Base-by-base conservation (phyloP, 805 yeast genomes). In the Cyberlindnera maclurae region DNA sequence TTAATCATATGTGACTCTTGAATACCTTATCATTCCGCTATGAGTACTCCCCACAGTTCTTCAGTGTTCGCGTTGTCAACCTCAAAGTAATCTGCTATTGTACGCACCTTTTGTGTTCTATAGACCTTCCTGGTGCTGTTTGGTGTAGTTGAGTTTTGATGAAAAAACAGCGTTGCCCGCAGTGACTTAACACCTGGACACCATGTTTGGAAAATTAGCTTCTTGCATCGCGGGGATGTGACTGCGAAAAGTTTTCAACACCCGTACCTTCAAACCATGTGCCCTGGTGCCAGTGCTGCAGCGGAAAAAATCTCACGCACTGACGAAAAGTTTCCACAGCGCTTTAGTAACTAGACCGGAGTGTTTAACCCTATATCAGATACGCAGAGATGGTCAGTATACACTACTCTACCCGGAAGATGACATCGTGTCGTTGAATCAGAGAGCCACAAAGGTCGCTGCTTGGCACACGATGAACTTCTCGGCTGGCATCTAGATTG, bases 381-480 rank as follows among this genome's bases (percentile, higher is more conserved):
- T 74, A 77, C 90, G 77, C 96, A 88, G 96, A 84, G 97, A 89
- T 89, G 97, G 95, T 85, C 83, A 75, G 95, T 85, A 79, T 73
- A 38, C 24, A 20, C 24, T 20, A 20, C n/a, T n/a, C n/a, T 20
- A 20, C 5, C 24, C 8, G 8, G 8, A 5, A 8, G 8, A 8
- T 6, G 24, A 20, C 24, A 20, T 20, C 24, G 24, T 20, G 24
- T 20, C 8, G 24, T 20, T 5, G 24, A 20, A 8, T 6, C 24
- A 20, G 24, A 8, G 24, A 20, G 24, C 24, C 24, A 20, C 24
- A 20, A 20, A 20, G 24, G 8, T 20, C 24, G 24, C 24, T 20
- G 5, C 24, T 20, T 8, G 24, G 24, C 24, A 20, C 24, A 8
- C 24, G 5, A 20, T 20, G 24, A 20, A 20, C 24, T 20, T 6